Conservation (phyloP, 2,329 filamentous ascomycete species). For the Amylocarpus encephaloides region DNA sequence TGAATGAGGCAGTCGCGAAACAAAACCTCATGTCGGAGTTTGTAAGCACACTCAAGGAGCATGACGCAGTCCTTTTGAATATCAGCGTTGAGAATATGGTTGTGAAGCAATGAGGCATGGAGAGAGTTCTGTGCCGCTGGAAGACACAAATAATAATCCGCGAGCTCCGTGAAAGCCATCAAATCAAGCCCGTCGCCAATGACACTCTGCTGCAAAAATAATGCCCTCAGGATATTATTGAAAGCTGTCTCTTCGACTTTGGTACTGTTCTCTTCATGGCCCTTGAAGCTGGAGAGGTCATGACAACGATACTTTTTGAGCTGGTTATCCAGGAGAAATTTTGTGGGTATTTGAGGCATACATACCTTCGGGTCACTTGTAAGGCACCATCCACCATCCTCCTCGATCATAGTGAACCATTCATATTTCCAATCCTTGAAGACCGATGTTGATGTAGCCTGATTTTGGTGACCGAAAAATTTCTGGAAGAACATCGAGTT, state of each 20-base stretch:
- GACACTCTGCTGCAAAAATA: constrained; percentile 1
- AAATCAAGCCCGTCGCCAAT: background rate
- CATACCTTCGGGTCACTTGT: constrained; percentile 2
- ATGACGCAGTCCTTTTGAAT: background rate
- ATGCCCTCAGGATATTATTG: constrained; percentile 6
- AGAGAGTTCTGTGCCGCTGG: constrained; percentile 8
- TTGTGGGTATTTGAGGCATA: too few relatives aligned
- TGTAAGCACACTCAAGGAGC: background rate
- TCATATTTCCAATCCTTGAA: background rate
- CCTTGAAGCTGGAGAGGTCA: background rate
- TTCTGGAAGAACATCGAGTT: constrained; percentile 15
- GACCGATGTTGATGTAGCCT: background rate
- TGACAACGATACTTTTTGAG: background rate
- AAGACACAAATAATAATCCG: constrained; percentile 6
- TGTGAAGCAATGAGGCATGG: background rate
- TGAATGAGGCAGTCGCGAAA: constrained; percentile 8
- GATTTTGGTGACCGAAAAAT: background rate
- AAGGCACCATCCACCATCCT: background rate
- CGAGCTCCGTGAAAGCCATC: background rate
- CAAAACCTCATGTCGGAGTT: constrained; percentile 2
- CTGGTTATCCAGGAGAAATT: background rate
- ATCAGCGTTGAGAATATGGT: background rate
- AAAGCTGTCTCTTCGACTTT: constrained; percentile 4
- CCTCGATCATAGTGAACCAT: constrained; percentile 3
- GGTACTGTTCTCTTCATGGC: background rate